Evolutionary conservation across 1,284 basidiomycete genomes (phyloP).

Genomic region (Psilocybe mexicana): DNA sequence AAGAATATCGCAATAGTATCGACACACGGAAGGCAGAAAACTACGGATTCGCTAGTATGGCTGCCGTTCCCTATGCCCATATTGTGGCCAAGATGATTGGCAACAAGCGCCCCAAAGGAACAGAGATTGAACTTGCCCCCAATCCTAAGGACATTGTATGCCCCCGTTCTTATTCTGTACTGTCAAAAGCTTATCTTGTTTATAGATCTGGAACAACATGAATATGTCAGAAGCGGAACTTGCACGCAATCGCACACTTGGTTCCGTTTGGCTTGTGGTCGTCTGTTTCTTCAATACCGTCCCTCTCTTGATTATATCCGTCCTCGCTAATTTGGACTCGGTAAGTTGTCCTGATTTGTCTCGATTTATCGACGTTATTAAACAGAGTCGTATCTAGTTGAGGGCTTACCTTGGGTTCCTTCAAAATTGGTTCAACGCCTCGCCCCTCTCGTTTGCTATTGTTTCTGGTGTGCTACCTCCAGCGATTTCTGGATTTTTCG

Average conservation of each 20-base stretch:
- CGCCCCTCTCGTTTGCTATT: slow-evolving; percentile 66
- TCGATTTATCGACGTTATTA: not conserved
- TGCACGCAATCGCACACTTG: slow-evolving; percentile 66
- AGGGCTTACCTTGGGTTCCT: slow-evolving; percentile 75
- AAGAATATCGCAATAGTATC: slow-evolving; percentile 74
- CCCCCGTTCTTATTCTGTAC: slow-evolving; percentile 16
- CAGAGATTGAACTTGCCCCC: slow-evolving; percentile 72
- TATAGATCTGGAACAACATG: slow-evolving; percentile 86
- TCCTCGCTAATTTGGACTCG: slow-evolving; percentile 77
- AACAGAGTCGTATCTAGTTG: slow-evolving; percentile 38
- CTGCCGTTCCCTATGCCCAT: slow-evolving; percentile 89
- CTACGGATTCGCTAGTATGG: slow-evolving; percentile 94
- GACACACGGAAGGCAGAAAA: slow-evolving; percentile 80
- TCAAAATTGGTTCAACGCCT: slow-evolving; percentile 61
- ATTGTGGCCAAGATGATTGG: slow-evolving; percentile 73
- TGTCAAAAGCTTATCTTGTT: not conserved
- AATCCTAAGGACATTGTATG: slow-evolving; percentile 85
- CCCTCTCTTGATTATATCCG: slow-evolving; percentile 78
- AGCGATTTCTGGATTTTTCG: slow-evolving; percentile 84
- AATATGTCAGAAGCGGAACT: slow-evolving; percentile 70
- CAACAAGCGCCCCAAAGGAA: slow-evolving; percentile 72
- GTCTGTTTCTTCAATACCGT: slow-evolving; percentile 94
- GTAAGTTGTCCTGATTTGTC: slow-evolving; percentile 40
- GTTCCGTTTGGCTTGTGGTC: slow-evolving; percentile 72
- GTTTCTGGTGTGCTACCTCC: slow-evolving; percentile 90